Evolutionary conservation across 2,329 filamentous ascomycete genomes (phyloP).

Genomic region (Stylonectria norvegica): DNA sequence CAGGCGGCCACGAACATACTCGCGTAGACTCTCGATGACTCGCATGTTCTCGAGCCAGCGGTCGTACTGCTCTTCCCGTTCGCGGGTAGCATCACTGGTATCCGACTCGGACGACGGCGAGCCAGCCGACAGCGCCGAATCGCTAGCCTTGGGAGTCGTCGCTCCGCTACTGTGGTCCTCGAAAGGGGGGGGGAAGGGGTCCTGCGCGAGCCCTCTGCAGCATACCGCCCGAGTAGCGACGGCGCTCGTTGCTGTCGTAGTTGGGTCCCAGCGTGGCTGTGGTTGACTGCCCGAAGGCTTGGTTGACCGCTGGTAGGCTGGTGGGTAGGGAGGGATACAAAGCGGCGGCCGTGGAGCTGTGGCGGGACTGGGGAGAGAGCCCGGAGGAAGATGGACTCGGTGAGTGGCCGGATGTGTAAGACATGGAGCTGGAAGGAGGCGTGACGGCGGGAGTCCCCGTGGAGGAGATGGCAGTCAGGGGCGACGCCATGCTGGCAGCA

Average conservation of each 20-base stretch:
- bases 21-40: slow-evolving; percentile 58
- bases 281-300: slow-evolving; percentile 66
- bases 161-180: slow-evolving; percentile 33
- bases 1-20: slow-evolving; percentile 56
- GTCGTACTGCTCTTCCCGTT: slow-evolving; percentile 61
- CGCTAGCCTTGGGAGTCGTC: slow-evolving; percentile 43
- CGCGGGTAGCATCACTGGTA: slow-evolving; percentile 46
- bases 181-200: slow-evolving; percentile 35
- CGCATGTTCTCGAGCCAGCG: slow-evolving; percentile 65
- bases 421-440: slow-evolving; percentile 70
- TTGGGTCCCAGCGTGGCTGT: slow-evolving; percentile 68
- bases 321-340: slow-evolving; percentile 69
- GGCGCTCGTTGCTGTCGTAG: slow-evolving; percentile 61
- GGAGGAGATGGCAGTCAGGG: slow-evolving; percentile 55
- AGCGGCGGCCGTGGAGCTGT: slow-evolving; percentile 56
- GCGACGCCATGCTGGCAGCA: slow-evolving; percentile 58
- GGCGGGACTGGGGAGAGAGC: slow-evolving; percentile 64
- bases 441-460: slow-evolving; percentile 73
- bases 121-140: slow-evolving; percentile 44
- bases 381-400: slow-evolving; percentile 68
- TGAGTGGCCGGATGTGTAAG: slow-evolving; percentile 75
- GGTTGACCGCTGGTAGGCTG: slow-evolving; percentile 58
- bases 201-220: slow-evolving; percentile 56
- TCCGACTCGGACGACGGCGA: slow-evolving; percentile 58
- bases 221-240: slow-evolving; percentile 64